These are phyloP conservation scores for Lentinus brumalis DNA, from an alignment of 768 basidiomycete species.

Conservation along the genomic window DNA sequence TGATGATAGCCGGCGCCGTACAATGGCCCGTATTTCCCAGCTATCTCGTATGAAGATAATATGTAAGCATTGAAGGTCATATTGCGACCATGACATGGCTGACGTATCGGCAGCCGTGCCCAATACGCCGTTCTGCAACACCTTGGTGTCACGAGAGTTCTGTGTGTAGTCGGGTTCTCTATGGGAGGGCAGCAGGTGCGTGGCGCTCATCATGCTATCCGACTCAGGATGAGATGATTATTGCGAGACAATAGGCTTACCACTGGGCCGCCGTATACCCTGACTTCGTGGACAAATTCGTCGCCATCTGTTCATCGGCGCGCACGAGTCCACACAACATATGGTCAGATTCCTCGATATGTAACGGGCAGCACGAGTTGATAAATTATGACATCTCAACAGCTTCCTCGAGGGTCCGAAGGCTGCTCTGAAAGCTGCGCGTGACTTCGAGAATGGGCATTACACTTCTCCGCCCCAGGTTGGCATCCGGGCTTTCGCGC, in stretches of 20 bases:
- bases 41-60: conserved; percentile 33
- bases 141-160: conserved; percentile 26
- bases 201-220: background rate
- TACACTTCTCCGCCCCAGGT: conserved; percentile 46
- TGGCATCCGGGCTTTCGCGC: conserved; percentile 54
- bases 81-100: background rate
- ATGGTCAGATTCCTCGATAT: conserved; percentile 37
- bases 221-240: background rate
- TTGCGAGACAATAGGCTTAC: conserved; percentile 40
- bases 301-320: conserved; percentile 53
- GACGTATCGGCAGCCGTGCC: conserved; percentile 19
- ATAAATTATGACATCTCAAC: background rate
- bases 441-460: conserved; percentile 54
- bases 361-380: background rate
- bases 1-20: conserved; percentile 31
- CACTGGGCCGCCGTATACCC: conserved; percentile 59
- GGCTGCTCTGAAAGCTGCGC: conserved; percentile 50
- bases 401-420: conserved; percentile 62
- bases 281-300: conserved; percentile 47
- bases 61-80: conserved; percentile 17
- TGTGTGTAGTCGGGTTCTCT: conserved; percentile 30
- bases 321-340: conserved; percentile 55
- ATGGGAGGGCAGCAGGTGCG: conserved; percentile 35
- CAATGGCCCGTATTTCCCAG: conserved; percentile 35
- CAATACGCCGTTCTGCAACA: conserved; percentile 29